Base-by-base conservation (phyloP, 2,329 filamentous ascomycete genomes). In the Fusarium falciforme region DNA sequence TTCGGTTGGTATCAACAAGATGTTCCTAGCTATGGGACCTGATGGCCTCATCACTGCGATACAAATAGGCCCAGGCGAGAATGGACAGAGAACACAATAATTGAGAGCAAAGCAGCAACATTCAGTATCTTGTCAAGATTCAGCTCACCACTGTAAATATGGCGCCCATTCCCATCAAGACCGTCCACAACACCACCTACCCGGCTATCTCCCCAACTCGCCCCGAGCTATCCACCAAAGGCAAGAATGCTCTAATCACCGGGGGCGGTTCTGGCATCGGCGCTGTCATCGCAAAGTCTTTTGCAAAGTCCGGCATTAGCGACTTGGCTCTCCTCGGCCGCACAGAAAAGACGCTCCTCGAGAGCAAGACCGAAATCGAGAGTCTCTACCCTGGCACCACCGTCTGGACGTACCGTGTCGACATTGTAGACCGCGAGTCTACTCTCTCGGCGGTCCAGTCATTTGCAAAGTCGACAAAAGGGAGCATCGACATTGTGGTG, bases 211-310 rank as follows among this genome's bases (percentile, higher is more conserved):
- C 78, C 2, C 79, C 83, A 6, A 42, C 66, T 8, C 80, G 79
- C 0, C 82, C 82, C 1, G 81, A 81, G 42, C 77, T 84, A 7
- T 84, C 80, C 1, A 81, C 83, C n/a, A 79, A 77, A 20, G 82
- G 83, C 6, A 80, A 80, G 29, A 89, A 86, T 20, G 89, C 91
- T 10, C 83, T 93, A 17, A 90, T 93, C 78, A 92, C 90, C 5
- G 92, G 92, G 27, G 91, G 87, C 12, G 88, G 88, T 5, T 88
- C 86, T 1, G 90, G 91, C 27, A 89, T 93, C 54, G 91, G 91
- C 2, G 88, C 89, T 62, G 88, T 89, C 1, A 88, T 92, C 11
- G 91, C 91, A 6, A 85, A 87, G 60, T 84, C 90, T 44, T 93
- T 87, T 73, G 80, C 83, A 17, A 68, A 77, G 11, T 87, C 87